Evolutionary conservation across 2,329 filamentous ascomycete genomes (phyloP).

Genomic region (Lachnellula cervina): DNA sequence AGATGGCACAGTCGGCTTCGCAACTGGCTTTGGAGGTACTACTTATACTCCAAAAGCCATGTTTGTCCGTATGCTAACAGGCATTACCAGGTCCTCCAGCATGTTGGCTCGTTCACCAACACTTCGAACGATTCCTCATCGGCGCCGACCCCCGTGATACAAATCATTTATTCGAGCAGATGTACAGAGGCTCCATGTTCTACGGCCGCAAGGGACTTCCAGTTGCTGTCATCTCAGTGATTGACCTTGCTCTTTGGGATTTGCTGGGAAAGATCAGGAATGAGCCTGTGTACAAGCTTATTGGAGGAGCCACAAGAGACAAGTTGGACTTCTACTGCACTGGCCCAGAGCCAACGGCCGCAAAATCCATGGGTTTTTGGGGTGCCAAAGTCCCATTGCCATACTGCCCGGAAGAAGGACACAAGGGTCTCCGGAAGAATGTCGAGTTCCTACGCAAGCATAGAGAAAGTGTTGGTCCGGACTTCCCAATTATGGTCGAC

Average conservation of each 20-base stretch:
- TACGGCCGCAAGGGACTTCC: constrained; percentile 91
- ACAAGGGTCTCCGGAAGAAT: constrained; percentile 78
- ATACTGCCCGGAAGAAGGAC: constrained; percentile 83
- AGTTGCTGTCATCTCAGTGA: constrained; percentile 87
- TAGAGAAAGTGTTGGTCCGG: constrained; percentile 76
- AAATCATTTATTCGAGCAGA: constrained; percentile 89
- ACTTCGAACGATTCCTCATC: constrained; percentile 88
- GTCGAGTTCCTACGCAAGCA: constrained; percentile 83
- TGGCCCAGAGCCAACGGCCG: constrained; percentile 74
- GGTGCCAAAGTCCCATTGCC: constrained; percentile 87
- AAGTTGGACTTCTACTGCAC: constrained; percentile 92
- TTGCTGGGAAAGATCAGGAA: constrained; percentile 84
- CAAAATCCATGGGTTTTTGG: constrained; percentile 82
- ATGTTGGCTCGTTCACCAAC: constrained; percentile 89
- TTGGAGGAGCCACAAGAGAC: constrained; percentile 82
- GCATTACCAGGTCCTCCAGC: constrained; percentile 64
- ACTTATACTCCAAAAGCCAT: background rate
- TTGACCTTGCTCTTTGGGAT: constrained; percentile 91
- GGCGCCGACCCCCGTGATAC: constrained; percentile 87
- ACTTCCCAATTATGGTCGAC: constrained; percentile 92
- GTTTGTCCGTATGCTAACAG: background rate
- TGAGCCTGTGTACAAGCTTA: constrained; percentile 91
- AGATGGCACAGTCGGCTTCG: constrained; percentile 90
- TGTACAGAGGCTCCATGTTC: constrained; percentile 96
- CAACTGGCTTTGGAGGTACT: constrained; percentile 81